Percentiles rank a stretch among this genome's conserved stretches.
phyloP scores from a whole-genome alignment of 2,329 filamentous ascomycete species.

The Amesomyces nigricolor region DNA sequence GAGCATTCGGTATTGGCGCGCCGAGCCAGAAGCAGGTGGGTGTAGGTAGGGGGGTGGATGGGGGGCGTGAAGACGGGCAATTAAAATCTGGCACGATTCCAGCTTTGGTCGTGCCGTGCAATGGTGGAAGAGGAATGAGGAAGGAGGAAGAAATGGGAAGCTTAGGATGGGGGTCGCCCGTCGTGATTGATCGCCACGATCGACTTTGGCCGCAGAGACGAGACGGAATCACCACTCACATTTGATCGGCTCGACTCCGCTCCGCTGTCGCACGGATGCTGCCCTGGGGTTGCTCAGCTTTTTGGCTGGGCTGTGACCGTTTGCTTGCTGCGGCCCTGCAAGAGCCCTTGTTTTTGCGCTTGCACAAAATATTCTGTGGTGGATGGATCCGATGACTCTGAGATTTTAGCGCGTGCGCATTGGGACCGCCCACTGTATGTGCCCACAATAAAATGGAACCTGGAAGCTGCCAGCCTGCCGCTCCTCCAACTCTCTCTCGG shows the following conservation, averaged over 20 bases:
- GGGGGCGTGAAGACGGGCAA: too few species aligned
- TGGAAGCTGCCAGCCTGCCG: too few species aligned
- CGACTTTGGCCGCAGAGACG: conserved; percentile 1
- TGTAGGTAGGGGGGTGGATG: too few species aligned
- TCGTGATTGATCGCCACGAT: not conserved
- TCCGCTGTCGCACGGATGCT: not conserved
- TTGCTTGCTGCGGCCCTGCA: too few species aligned
- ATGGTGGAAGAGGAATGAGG: not conserved
- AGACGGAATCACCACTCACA: not conserved
- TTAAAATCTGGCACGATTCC: too few species aligned
- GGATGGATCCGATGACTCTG: not conserved
- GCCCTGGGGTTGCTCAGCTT: not conserved
- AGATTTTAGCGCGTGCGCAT: too few species aligned
- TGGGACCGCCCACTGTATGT: too few species aligned
- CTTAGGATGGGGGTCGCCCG: not conserved
- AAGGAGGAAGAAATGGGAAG: not conserved
- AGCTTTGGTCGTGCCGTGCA: not conserved
- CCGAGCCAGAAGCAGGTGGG: not conserved
- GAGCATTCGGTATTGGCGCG: not conserved
- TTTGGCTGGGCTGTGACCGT: too few species aligned
- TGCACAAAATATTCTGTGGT: too few species aligned
- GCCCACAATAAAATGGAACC: too few species aligned
- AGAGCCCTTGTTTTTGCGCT: too few species aligned
- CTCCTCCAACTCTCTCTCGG: too few species aligned
- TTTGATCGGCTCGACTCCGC: not conserved